A percentile compares a stretch with the other conserved stretches of the same genome.
Conservation (phyloP, 164 flowering plant species). For the Vitis amurensis region DNA sequence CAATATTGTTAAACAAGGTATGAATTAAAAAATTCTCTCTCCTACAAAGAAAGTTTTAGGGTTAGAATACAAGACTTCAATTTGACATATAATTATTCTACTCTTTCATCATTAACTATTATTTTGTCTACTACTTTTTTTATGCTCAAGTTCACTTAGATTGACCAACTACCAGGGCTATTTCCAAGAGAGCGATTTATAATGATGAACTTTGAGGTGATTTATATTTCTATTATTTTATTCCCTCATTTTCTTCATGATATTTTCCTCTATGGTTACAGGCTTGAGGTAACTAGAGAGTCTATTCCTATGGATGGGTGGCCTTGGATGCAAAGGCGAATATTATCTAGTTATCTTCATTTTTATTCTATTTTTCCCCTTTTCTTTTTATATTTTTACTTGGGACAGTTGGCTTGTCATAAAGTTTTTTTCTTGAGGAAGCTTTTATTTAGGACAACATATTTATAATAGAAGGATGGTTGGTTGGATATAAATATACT, state of each 20-base stretch:
- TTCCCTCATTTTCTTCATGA: too few relatives aligned
- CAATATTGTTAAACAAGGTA: slow-evolving; percentile 93
- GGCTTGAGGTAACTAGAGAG: slow-evolving; percentile 31
- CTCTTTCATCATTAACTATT: neutral
- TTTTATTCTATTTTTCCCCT: neutral
- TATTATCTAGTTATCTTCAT: slow-evolving; percentile 36
- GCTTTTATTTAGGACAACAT: slow-evolving; percentile 7
- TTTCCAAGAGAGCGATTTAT: too few relatives aligned
- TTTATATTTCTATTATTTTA: neutral
- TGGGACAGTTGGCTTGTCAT: slow-evolving; percentile 10
- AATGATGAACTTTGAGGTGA: neutral
- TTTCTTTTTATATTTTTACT: neutral
- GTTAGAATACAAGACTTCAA: neutral
- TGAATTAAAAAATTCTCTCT: slow-evolving; percentile 1
- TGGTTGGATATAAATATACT: slow-evolving; percentile 8
- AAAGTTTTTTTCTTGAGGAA: neutral
- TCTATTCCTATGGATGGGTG: slow-evolving; percentile 13
- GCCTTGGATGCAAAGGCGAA: slow-evolving; percentile 55
- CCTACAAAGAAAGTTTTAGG: neutral
- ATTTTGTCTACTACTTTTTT: too few relatives aligned
- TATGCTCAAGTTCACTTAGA: too few relatives aligned
- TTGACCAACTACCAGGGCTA: too few relatives aligned
- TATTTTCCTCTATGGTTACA: slow-evolving; percentile 14
- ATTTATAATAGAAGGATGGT: slow-evolving; percentile 21
- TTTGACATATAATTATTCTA: neutral